These are phyloP conservation scores for Lactarius akahatsu DNA, from an alignment of 768 basidiomycete genomes.

Conservation along the genomic window DNA sequence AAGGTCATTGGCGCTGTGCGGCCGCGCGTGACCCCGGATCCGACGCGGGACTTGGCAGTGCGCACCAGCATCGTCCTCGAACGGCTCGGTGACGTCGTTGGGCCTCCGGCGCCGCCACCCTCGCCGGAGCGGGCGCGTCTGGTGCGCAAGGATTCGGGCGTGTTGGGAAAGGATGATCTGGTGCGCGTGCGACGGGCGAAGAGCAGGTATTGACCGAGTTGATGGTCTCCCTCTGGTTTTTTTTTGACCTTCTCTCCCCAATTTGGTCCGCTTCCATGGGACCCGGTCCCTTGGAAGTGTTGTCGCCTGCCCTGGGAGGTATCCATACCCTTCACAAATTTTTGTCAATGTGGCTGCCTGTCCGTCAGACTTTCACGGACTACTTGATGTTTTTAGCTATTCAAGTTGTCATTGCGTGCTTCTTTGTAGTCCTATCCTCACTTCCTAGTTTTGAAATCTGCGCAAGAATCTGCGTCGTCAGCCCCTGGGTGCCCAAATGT, in stretches of 20 bases:
- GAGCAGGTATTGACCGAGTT: not conserved
- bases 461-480: no score
- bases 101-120: not conserved
- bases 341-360: not conserved
- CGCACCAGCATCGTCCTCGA: constrained; percentile 25
- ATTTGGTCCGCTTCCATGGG: no score
- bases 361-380: not conserved
- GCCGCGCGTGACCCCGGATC: constrained; percentile 12
- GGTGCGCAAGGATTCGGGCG: constrained; percentile 19
- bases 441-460: no score
- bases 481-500: not conserved
- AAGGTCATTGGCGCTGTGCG: constrained; percentile 17
- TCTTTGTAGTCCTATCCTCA: not conserved
- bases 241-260: not conserved
- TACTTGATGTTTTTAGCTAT: not conserved
- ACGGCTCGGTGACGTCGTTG: not conserved
- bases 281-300: not conserved
- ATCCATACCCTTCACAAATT: not conserved
- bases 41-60: not conserved
- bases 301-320: not conserved
- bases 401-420: not conserved
- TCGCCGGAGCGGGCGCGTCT: not conserved
- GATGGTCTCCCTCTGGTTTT: not conserved
- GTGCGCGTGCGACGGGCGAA: not conserved
- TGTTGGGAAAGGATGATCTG: constrained; percentile 17